Evolutionary conservation across 2,329 filamentous ascomycete species (phyloP), one percentile per base, ranked within the genome.

Genomic region (Pseudocercospora pini-densiflorae): DNA sequence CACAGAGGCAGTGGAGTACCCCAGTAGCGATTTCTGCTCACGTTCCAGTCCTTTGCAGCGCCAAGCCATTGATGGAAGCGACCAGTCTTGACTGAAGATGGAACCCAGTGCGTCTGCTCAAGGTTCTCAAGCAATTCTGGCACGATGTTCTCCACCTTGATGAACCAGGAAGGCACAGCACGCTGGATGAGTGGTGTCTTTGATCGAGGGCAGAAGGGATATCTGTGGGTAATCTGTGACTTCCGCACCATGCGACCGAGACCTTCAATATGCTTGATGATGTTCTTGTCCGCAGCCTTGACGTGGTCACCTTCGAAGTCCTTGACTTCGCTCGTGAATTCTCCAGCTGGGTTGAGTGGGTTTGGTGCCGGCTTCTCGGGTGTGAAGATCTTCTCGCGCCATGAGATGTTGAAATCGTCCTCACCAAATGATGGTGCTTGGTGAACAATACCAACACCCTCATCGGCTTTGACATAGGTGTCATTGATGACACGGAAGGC

Each of bases 11-110:
- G 89, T 1, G 94, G 94, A 0, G 93, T 97, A 59, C 94, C 94
- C 94, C 94, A 97, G 81, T 96, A 98, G 63, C 94, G 88, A 79
- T 97, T 97, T 71, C 94, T 87, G 62, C 93, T 95, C 33, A 98
- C 91, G 77, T 97, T 97, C 94, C 94, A 98, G 79, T 98, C 94
- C 66, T 91, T 90, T 14, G 94, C 94, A 76, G 94, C 94, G 66
- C 87, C 84, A 69, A 98, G 94, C 94, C 94, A 97, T 81, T 89
- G 95, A 54, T 90, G 88, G 74, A 98, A 98, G 14, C 94, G 89
- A 77, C 90, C 92, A 74, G 97, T 94, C 79, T 97, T 97, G 68
- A 98, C 93, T 73, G 92, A 92, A 1, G 87, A 89, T 1, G 94
- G 94, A 1, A 97, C 93, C 94, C 94, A 98, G 77, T 96, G 92